Evolutionary conservation across 345 rosid species (phyloP), one percentile per base, ranked within the genome.

Genomic region (Reutealis trisperma): DNA sequence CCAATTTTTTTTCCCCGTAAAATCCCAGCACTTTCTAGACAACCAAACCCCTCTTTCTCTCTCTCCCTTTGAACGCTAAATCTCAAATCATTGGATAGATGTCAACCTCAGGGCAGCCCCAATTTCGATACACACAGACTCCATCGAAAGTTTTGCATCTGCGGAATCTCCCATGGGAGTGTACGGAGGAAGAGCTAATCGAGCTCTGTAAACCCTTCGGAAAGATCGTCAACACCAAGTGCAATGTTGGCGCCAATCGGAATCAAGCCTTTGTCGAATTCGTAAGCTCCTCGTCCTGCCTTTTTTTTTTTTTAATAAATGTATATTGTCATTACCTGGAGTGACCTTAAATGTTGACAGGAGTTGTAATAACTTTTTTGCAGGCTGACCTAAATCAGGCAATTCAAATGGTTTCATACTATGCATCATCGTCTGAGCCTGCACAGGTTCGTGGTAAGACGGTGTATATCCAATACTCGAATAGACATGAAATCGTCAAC

Each of bases 261-360:
- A 96, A 96, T 78, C 98, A 93, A 86, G 98, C 98, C 61, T 96
- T 96, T 70, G 98, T 96, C 44, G 99, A 93, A 87, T 93, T 91
- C 72, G 96, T 93, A 81, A 83, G 90, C 51, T 51, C 25, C 25
- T 18, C 55, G 16, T 18, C 37, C 47, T 51, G 69, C 18, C 47
- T 32, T 32, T 60, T 60, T 47, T 3, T 54, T 24, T 27, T 1
- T 32, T 34, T 34, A 34, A 12, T 65, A 34, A 0, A 30, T 13
- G n/a, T 18, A 9, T 65, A 45, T 34, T 34, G 19, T 65, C 14
- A 37, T 42, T 65, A 18, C 41, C 67, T 25, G 3, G 34, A 59
- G 25, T 52, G 12, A 0, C 66, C 25, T 47, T 79, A 15, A 37
- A 15, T 83, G 32, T 61, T 83, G 72, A 76, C 55, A 37, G 71